Conservation (phyloP, 495 filamentous ascomycete genomes). For the Cairneyella variabilis region DNA sequence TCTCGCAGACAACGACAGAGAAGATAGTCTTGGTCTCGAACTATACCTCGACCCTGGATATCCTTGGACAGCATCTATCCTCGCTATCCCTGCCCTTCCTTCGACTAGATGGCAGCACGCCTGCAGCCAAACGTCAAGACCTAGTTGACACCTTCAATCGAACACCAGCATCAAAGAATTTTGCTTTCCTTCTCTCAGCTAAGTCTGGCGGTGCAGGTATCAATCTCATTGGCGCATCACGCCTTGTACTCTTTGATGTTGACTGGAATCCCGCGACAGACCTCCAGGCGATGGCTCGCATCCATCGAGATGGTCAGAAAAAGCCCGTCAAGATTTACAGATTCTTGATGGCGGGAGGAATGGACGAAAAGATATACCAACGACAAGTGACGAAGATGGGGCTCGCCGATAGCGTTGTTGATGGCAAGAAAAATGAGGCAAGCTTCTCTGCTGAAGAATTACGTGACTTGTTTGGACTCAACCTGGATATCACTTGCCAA, state of each 20-base stretch:
- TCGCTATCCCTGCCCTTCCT: slow-evolving; percentile 63
- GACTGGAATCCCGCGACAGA: slow-evolving; percentile 86
- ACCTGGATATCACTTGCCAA: slow-evolving; percentile 53
- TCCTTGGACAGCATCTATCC: slow-evolving; percentile 61
- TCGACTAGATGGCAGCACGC: slow-evolving; percentile 71
- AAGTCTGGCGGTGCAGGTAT: slow-evolving; percentile 74
- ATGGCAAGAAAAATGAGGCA: slow-evolving; percentile 52
- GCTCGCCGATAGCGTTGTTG: slow-evolving; percentile 36
- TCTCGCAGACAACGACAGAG: slow-evolving; percentile 59
- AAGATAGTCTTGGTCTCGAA: slow-evolving; percentile 82
- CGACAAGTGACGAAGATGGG: slow-evolving; percentile 75
- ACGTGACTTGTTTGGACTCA: slow-evolving; percentile 66
- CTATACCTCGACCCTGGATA: slow-evolving; percentile 72
- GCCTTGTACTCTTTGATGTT: slow-evolving; percentile 74
- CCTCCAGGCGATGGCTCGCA: slow-evolving; percentile 80
- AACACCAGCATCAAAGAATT: slow-evolving; percentile 48
- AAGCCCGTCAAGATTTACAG: slow-evolving; percentile 69
- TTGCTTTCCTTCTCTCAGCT: slow-evolving; percentile 78
- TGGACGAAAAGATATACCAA: slow-evolving; percentile 85
- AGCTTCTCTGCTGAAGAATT: slow-evolving; percentile 67
- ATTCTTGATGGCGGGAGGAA: slow-evolving; percentile 63
- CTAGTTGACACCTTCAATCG: slow-evolving; percentile 78
- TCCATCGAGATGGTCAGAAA: slow-evolving; percentile 77
- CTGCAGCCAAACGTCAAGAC: slow-evolving; percentile 62
- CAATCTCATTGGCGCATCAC: slow-evolving; percentile 74